Percentiles rank a stretch among this genome's conserved stretches.
Conservation (phyloP, 768 basidiomycete species). For the Tulasnella sp. region DNA sequence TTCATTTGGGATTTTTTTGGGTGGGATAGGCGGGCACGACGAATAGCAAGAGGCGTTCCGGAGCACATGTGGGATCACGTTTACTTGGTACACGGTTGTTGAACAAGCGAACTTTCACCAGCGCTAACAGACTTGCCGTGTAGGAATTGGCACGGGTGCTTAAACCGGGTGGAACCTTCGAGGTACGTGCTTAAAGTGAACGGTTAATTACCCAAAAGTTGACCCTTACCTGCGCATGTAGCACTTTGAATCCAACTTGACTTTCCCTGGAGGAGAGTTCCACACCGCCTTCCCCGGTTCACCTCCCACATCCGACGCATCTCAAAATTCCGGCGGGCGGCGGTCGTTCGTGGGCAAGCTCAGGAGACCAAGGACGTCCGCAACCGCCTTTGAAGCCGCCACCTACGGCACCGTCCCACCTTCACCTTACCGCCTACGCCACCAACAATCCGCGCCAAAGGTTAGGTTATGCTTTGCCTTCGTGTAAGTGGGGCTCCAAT, state of each 20-base stretch:
- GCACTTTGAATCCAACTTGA: slow-evolving; percentile 62
- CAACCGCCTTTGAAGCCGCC: not conserved
- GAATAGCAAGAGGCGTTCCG: slow-evolving; percentile 69
- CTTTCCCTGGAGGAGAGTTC: slow-evolving; percentile 55
- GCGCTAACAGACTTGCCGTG: slow-evolving; percentile 46
- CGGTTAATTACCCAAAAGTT: too few species aligned
- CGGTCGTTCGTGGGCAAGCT: slow-evolving; percentile 10
- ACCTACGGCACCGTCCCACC: slow-evolving; percentile 2
- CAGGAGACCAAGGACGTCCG: not conserved
- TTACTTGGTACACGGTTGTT: slow-evolving; percentile 44
- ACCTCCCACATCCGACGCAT: not conserved
- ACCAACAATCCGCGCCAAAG: slow-evolving; percentile 1
- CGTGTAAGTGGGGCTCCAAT: slow-evolving; percentile 51
- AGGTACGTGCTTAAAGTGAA: too few species aligned
- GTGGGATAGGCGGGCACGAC: slow-evolving; percentile 56
- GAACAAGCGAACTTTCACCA: not conserved
- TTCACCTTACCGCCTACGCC: not conserved
- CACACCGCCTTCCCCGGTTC: slow-evolving; percentile 4
- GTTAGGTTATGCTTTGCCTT: too few species aligned
- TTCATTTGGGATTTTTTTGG: not conserved
- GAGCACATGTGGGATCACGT: slow-evolving; percentile 73
- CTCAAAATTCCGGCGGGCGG: not conserved
- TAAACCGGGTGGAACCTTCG: slow-evolving; percentile 69
- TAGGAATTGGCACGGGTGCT: slow-evolving; percentile 48
- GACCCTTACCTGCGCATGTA: too few species aligned